Evolutionary conservation across 1,139 yeast species (phyloP), one percentile per base, ranked within the genome.

Genomic region (Pichia sp.): DNA sequence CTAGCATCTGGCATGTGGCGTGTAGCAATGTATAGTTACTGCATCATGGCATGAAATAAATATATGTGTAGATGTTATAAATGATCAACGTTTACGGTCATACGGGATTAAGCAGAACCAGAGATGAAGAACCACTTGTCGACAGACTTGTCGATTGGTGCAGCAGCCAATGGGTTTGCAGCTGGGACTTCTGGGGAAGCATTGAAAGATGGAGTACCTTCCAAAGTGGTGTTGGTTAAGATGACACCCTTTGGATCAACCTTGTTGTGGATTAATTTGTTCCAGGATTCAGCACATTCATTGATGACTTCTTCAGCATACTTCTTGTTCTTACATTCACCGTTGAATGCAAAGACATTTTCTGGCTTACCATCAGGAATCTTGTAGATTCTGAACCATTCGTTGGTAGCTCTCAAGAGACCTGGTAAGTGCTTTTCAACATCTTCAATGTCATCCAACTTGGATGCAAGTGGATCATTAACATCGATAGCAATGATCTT

Each of bases 121-220:
- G 97, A 85, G 63, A 91, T 91, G 77, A 78, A 91, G 76, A 91
- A 91, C 98, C 98, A 91, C 72, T 91, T 91, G 76, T 91, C 97
- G 60, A 91, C 69, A 40, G 96, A 86, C 66, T 85, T 78, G 71
- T 91, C 98, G 62, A 91, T 85, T 64, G 96, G 94, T 48, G 94
- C 96, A 58, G 93, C 88, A 45, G 87, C 72, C 50, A 68, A 64
- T 47, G 82, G 75, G 53, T 77, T 56, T 52, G 82, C 91, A 44
- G 72, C 69, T 49, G 96, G 93, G 41, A 85, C 60, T 40, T 64
- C 70, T 48, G 72, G 74, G 45, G 67, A 51, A 35, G 67, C 66
- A 40, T 74, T 56, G 65, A 56, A 74, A 35, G 74, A 48, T 33
- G 81, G 59, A 49, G 91, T 65, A 44, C 67, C 60, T 29, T 71